Evolutionary conservation across 2,329 filamentous ascomycete genomes (phyloP), one percentile per base, ranked within the genome.

Genomic region (Coniochaeta pulveracea): DNA sequence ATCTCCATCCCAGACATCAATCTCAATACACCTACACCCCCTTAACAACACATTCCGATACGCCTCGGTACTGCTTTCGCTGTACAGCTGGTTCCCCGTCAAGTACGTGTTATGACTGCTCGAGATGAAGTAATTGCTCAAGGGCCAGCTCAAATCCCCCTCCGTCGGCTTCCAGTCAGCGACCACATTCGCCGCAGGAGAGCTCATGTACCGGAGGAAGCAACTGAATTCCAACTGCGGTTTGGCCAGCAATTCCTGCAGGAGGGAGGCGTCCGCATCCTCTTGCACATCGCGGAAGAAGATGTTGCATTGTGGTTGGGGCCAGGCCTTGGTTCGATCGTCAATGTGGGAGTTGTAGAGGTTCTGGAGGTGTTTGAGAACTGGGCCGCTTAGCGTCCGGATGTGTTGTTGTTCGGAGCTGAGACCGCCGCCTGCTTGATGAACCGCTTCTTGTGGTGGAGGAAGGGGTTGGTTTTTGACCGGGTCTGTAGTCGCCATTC

Each of bases 71-170:
- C 86, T 93, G 34, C 85, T 91, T 39, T 81, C 76, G 45, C 85
- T 89, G 39, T 74, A 85, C 10, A 94, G 75, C 61, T 95, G 88
- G 50, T 89, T 83, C 16, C 88, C 88, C 2, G 86, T 74, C 15
- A 95, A 72, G 46, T 95, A 95, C 0, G 88, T 95, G 58, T 95
- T 95, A 65, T 95, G 88, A 36, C 86, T 94, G 46, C 85, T 93
- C 41, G 80, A 93, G 51, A 95, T 85, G 57, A 85, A 94, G 58
- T 95, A 95, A 57, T 85, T 86, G 38, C 85, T 82, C 41, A 95
- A 61, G 1, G 88, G 88, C 47, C 77, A 80, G 33, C 85, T 73
- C 35, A 91, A 69, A 35, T 75, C 69, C 35, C 61, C 50, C 3
- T 56, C 41, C 16, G 48, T 33, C 19, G 30, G 30, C 8, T 16